Evolutionary conservation across 768 basidiomycete genomes (phyloP).

Genomic region (Agaricus bisporus): DNA sequence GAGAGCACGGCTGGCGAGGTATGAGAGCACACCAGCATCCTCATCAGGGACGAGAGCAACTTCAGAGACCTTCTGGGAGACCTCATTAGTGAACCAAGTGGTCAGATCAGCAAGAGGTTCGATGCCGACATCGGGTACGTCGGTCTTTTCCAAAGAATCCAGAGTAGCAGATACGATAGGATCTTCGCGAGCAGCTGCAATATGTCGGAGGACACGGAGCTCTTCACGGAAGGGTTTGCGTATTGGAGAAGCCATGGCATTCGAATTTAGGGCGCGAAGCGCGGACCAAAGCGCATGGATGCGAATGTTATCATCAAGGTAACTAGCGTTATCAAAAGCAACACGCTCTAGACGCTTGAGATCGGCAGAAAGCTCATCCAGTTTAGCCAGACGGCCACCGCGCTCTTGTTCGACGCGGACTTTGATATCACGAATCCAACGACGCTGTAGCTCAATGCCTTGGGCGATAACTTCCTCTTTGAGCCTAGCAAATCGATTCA

Average conservation of each 20-base stretch:
- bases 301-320: constrained; percentile 91
- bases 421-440: constrained; percentile 97
- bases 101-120: constrained; percentile 87
- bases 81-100: constrained; percentile 83
- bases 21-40: constrained; percentile 83
- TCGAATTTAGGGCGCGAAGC: constrained; percentile 68
- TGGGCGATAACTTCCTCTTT: constrained; percentile 94
- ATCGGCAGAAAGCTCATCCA: constrained; percentile 87
- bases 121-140: constrained; percentile 73
- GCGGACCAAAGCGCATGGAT: constrained; percentile 92
- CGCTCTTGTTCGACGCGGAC: constrained; percentile 94
- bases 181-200: constrained; percentile 68
- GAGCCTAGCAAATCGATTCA: constrained; percentile 42
- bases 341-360: constrained; percentile 89
- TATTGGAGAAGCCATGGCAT: constrained; percentile 56
- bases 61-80: constrained; percentile 76
- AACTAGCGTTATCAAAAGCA: constrained; percentile 83
- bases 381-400: constrained; percentile 88
- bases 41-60: constrained; percentile 93
- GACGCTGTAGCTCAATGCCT: constrained; percentile 93
- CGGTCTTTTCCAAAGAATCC: constrained; percentile 61
- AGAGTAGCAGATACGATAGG: constrained; percentile 59
- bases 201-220: constrained; percentile 74
- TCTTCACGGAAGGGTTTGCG: constrained; percentile 88
- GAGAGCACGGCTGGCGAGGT: constrained; percentile 74